Evolutionary conservation across 139 green algal genomes (phyloP).

Genomic region (Auxenochlorella pyrenoidosa): DNA sequence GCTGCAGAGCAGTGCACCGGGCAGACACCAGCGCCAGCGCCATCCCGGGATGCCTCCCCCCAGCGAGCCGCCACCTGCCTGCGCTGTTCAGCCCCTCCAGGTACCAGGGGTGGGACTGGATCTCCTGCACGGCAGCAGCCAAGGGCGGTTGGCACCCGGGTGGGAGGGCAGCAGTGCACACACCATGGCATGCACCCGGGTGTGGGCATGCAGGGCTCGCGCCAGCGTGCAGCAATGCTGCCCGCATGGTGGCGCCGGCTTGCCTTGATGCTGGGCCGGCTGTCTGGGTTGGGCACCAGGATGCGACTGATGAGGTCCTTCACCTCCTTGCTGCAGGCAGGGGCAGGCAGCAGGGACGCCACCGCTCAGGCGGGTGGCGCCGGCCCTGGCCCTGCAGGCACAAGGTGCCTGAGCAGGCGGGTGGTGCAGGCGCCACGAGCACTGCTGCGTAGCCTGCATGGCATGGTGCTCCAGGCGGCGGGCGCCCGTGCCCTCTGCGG

Average conservation of each 20-base stretch:
- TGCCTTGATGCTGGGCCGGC: conserved; percentile 47
- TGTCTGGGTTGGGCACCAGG: conserved; percentile 69
- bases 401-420: neutral
- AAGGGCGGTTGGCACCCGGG: conserved; percentile 5
- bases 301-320: conserved; percentile 76
- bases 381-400: too few species aligned
- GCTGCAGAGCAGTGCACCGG: too few species aligned
- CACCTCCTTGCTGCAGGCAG: neutral
- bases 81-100: conserved; percentile 46
- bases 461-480: too few species aligned
- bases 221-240: too few species aligned
- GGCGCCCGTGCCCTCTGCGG: neutral
- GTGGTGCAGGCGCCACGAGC: too few species aligned
- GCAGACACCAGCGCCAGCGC: too few species aligned
- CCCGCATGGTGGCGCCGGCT: too few species aligned
- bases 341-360: conserved; percentile 37
- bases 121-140: conserved; percentile 71
- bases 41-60: neutral
- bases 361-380: neutral
- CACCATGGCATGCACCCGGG: neutral
- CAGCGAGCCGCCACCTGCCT: neutral
- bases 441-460: too few species aligned
- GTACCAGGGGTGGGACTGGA: conserved; percentile 87
- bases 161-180: too few species aligned
- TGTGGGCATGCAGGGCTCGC: neutral